Evolutionary conservation across 768 basidiomycete species (phyloP), one percentile per base, ranked within the genome.

Genomic region (Pulveroboletus sp.): DNA sequence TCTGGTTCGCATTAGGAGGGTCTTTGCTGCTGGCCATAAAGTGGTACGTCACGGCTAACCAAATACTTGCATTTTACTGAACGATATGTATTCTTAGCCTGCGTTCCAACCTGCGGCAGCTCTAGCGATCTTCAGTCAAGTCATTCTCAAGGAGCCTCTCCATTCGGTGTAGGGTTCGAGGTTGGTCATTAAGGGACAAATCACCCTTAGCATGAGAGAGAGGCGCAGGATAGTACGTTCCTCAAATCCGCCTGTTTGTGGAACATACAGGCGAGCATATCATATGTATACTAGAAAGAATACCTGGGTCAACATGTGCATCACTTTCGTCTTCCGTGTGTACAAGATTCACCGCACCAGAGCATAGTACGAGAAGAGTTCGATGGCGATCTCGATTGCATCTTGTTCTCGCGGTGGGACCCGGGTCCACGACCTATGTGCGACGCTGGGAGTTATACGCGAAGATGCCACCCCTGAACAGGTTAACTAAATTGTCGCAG

Each of bases 261-360:
- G 17, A 72, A 66, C 24, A 55, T 46, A 89, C 91, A 93, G 8
- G 86, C 89, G 7, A 82, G 66, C 1, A 63, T 68, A 54, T 80
- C 1, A 63, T 68, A 54, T 80, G 86, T 9, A 89, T 65, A 1
- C 66, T 73, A 8, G 21, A 79, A 69, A 3, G 80, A 71, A 65
- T 97, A 97, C 6, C 60, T 60, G 4, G 5, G 69, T 55, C 9
- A 97, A 66, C 33, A 93, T 76, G 5, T 70, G 48, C 74, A 94
- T 75, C 6, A 89, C 84, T 32, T 69, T 57, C 31, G 51, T 39
- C 48, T 84, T 72, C 1, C 76, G 69, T 24, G 76, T 75, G 59
- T 90, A 67, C 1, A 80, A 53, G 3, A 66, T 55, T 91, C 93
- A 97, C 84, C 88, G 96, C 5, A 91, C 64, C 15, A 84, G 66